These are phyloP conservation scores for Solanum rostratum DNA, from an alignment of 257 asterid species.

Conservation along the genomic window DNA sequence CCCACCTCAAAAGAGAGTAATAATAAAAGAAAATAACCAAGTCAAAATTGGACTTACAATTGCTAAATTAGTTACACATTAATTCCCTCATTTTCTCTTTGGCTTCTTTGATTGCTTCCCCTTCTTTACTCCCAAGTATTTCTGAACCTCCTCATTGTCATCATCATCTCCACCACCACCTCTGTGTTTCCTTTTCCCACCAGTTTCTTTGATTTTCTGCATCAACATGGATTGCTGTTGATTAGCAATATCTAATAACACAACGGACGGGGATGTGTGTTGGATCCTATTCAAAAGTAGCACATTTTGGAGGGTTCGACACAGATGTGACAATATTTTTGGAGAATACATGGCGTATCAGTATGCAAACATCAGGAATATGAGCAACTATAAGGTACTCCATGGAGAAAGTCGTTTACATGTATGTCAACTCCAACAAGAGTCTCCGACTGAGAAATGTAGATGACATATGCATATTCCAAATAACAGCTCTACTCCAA, in stretches of 20 bases:
- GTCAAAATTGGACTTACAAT: neutral
- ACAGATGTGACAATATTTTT: neutral
- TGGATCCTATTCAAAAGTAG: neutral
- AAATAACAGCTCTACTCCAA: neutral
- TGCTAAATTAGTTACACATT: neutral
- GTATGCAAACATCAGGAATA: neutral
- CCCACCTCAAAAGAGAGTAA: neutral
- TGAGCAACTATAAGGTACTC: neutral
- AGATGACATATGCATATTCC: neutral
- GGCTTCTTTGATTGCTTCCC: constrained; percentile 36
- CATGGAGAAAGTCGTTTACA: neutral
- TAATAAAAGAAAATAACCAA: neutral
- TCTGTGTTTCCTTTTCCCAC: constrained; percentile 34
- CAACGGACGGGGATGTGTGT: neutral
- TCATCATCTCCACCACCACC: constrained; percentile 35
- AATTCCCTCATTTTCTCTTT: constrained; percentile 25
- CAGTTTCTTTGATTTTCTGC: constrained; percentile 67
- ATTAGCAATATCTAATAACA: neutral
- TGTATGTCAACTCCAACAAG: neutral
- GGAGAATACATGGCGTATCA: neutral
- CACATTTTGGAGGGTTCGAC: neutral
- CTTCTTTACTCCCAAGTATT: constrained; percentile 25
- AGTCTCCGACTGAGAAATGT: neutral
- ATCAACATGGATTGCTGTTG: neutral
- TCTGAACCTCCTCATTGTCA: constrained; percentile 32